phyloP scores from a whole-genome alignment of 495 filamentous ascomycete species.

The Podospora comata region DNA sequence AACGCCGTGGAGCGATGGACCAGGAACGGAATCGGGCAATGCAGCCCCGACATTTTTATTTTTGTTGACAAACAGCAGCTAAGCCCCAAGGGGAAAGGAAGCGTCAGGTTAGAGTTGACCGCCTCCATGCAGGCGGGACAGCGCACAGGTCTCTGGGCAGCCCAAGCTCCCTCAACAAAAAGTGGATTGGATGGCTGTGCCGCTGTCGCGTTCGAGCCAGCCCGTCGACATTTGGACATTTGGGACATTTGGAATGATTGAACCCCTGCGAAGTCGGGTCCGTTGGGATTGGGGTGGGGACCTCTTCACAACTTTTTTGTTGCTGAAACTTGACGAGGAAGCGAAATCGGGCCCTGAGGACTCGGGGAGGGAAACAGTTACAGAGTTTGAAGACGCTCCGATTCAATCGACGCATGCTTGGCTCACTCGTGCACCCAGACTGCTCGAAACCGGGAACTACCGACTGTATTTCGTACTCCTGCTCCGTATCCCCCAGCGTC shows the following conservation, averaged over 20 bases:
- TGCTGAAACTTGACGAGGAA: not conserved
- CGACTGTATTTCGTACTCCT: slow-evolving; percentile 3
- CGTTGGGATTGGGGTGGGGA: slow-evolving; percentile 17
- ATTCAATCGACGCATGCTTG: slow-evolving; percentile 3
- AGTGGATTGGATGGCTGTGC: slow-evolving; percentile 21
- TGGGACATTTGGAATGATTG: slow-evolving; percentile 4
- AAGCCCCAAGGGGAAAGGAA: slow-evolving; percentile 13
- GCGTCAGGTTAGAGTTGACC: slow-evolving; percentile 22
- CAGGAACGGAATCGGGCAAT: slow-evolving; percentile 15
- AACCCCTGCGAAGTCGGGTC: slow-evolving; percentile 5
- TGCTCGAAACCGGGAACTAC: not conserved
- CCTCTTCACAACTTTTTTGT: slow-evolving; percentile 2
- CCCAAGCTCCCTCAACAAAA: slow-evolving; percentile 34
- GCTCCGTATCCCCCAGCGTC: not conserved
- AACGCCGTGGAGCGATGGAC: not conserved
- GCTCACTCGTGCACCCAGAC: not conserved
- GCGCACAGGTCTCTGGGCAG: slow-evolving; percentile 9
- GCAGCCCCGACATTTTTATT: slow-evolving; percentile 13
- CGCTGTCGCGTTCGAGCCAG: slow-evolving; percentile 4
- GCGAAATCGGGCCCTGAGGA: not conserved
- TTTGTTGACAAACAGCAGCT: slow-evolving; percentile 26
- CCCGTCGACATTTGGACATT: not conserved
- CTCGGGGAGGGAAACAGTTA: not conserved
- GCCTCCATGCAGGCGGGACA: slow-evolving; percentile 20
- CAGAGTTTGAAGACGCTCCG: not conserved